Evolutionary conservation across 352 stramenopile species (phyloP), one percentile per base, ranked within the genome.

Genomic region (Pythium sp.): DNA sequence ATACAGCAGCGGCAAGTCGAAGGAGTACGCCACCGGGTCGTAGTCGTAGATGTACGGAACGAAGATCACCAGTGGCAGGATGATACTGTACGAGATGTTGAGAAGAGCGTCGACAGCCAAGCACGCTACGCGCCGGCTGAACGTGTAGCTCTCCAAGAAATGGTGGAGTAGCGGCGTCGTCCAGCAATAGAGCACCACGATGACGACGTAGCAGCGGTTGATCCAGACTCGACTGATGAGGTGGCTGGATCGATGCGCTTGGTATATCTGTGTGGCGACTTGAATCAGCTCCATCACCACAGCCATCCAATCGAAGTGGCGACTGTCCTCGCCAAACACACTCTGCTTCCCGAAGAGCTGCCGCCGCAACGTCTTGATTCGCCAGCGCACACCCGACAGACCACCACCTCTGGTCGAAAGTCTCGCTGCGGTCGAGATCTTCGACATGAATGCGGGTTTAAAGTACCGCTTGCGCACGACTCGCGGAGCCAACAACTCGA

Each of bases 1-100:
- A 43, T 87, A 89, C 9, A 84, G 62, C 14, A 79, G 24, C 12
- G 34, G 6, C 26, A 75, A 57, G 5, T 76, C 64, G 51, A 87
- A 86, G 30, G 71, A 70, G 56, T 72, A 77, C n/a, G 14, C 47
- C 5, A 75, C 41, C 11, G 73, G 51, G 38, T 86, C 69, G 43
- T 78, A 86, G 11, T 67, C 51, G 36, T 69, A 38, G 4, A 72
- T 66, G 58, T 79, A 79, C 46, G 75, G 75, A 22, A 73, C n/a
- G 62, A 81, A 77, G 28, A 79, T 77, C n/a, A 81, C 24, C 28
- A 77, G 41, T 43, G 75, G 64, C 34, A 79, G 65, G 2, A 74
- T 28, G 65, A 76, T 74, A 20, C 62, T 65, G 32, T 65, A 76
- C 9, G 46, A 53, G 5, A 67, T 58, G 63, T 75, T 68, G 32